These are phyloP conservation scores for Quercus variabilis DNA, from an alignment of 306 rosid species.

Conservation along the genomic window DNA sequence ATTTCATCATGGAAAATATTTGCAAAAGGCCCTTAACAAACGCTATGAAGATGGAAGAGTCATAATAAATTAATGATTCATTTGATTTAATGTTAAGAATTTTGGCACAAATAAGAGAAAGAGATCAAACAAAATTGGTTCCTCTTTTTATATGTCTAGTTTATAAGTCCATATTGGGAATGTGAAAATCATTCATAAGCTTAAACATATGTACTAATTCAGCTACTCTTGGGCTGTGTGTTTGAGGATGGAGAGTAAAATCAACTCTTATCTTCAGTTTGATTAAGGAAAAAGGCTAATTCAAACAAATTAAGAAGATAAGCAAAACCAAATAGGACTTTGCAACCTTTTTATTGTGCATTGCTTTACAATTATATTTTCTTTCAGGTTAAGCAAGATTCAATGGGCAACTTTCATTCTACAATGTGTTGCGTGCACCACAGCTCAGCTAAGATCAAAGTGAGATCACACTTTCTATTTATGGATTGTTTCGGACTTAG, in stretches of 20 bases:
- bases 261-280: too few species aligned
- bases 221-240: not conserved
- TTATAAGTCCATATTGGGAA: not conserved
- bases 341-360: not conserved
- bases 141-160: not conserved
- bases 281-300: not conserved
- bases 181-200: not conserved
- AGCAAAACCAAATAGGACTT: not conserved
- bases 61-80: not conserved
- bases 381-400: slow-evolving; percentile 84
- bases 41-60: not conserved
- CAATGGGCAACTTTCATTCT: slow-evolving; percentile 98
- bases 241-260: not conserved
- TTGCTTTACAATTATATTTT: slow-evolving; percentile 21
- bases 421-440: slow-evolving; percentile 88
- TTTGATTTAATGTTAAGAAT: not conserved
- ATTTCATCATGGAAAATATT: not conserved
- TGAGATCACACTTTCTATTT: slow-evolving; percentile 31
- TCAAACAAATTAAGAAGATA: not conserved
- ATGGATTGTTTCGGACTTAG: not conserved
- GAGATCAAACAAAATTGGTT: not conserved
- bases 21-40: not conserved
- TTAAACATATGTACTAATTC: not conserved
- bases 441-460: slow-evolving; percentile 86
- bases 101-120: not conserved